Conservation (phyloP, 306 rosid genomes). For the Prunus kanzakura region DNA sequence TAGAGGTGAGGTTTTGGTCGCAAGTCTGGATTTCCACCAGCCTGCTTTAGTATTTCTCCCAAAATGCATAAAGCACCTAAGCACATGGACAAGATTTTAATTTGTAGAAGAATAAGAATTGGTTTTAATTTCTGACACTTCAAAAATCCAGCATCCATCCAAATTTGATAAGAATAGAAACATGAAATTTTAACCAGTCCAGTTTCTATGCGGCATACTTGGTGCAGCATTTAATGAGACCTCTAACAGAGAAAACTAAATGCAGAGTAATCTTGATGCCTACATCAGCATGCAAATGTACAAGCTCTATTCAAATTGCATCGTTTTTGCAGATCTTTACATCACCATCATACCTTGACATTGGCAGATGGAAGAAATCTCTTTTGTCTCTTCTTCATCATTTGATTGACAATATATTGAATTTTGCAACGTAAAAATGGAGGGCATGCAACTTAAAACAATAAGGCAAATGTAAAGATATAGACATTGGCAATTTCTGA, state of each 20-base stretch:
- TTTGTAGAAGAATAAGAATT: neutral
- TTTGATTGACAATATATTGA: neutral
- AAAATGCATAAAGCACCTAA: constrained; percentile 74
- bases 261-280: neutral
- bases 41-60: constrained; percentile 72
- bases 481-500: neutral
- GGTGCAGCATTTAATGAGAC: neutral
- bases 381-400: neutral
- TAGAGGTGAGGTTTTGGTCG: constrained; percentile 91
- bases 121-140: neutral
- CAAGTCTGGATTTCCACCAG: constrained; percentile 53
- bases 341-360: neutral
- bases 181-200: neutral
- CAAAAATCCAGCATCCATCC: neutral
- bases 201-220: neutral
- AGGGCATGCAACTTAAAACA: neutral
- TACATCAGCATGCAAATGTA: neutral
- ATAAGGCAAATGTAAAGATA: neutral
- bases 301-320: neutral
- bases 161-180: neutral
- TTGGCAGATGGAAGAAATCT: neutral
- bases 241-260: neutral
- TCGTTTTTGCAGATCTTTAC: neutral
- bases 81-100: constrained; percentile 6
- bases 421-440: neutral